A percentile compares a stretch with the other conserved stretches of the same genome.
Evolutionary conservation across 805 yeast genomes (phyloP).

Genomic region (Candida pseudoglaebosa): DNA sequence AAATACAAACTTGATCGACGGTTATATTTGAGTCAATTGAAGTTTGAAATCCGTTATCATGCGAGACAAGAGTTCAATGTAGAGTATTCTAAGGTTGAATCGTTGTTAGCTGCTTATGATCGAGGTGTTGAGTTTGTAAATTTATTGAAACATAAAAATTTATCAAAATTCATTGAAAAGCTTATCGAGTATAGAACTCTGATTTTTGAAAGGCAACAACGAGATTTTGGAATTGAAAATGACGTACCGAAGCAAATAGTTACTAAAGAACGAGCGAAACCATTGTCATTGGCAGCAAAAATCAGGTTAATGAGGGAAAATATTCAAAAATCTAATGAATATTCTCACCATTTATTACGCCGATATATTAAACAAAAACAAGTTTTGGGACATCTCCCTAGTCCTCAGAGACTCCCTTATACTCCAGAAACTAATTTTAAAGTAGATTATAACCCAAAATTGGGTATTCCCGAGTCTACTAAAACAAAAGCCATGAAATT

Average conservation of each 20-base stretch:
- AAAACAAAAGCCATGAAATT: slow-evolving; percentile 13
- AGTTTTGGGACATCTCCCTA: slow-evolving; percentile 21
- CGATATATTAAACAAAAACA: slow-evolving; percentile 28
- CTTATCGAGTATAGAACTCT: slow-evolving; percentile 13
- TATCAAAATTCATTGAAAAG: slow-evolving; percentile 8
- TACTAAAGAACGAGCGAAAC: slow-evolving; percentile 13
- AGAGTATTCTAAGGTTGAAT: background rate
- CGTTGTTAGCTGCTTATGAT: background rate
- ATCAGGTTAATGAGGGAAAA: background rate
- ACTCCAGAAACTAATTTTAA: slow-evolving; percentile 15
- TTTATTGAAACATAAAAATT: slow-evolving; percentile 4
- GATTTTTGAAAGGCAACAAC: slow-evolving; percentile 11
- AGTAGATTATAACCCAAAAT: slow-evolving; percentile 1
- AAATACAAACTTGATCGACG: slow-evolving; percentile 8
- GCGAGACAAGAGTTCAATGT: slow-evolving; percentile 14
- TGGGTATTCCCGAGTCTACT: slow-evolving; percentile 23
- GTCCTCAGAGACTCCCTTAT: slow-evolving; percentile 30
- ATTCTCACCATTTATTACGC: slow-evolving; percentile 16
- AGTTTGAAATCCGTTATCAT: slow-evolving; percentile 15
- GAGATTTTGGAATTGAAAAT: slow-evolving; percentile 10
- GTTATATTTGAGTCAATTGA: slow-evolving; percentile 13
- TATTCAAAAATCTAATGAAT: background rate
- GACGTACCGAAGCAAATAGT: slow-evolving; percentile 11
- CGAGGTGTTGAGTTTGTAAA: slow-evolving; percentile 12
- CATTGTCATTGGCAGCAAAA: slow-evolving; percentile 3